Conservation (phyloP, 2,329 filamentous ascomycete genomes). For the Microdochium trichocladiopsis region DNA sequence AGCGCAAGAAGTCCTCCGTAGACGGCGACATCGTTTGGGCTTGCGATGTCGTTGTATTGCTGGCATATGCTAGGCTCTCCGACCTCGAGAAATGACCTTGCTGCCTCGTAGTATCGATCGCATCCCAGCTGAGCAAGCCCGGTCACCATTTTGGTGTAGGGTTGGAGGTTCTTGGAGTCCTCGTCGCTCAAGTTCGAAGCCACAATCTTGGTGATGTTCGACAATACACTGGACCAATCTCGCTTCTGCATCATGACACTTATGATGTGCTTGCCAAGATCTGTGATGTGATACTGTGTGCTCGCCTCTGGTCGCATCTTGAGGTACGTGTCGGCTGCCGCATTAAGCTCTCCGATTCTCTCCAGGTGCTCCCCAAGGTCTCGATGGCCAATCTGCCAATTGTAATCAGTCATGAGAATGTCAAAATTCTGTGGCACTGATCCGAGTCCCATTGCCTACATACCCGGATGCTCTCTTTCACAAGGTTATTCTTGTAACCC, state of each 20-base stretch:
- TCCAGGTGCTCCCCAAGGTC: constrained; percentile 83
- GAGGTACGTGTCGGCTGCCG: constrained; percentile 69
- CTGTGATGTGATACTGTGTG: constrained; percentile 73
- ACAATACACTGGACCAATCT: constrained; percentile 66
- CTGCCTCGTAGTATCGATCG: constrained; percentile 53
- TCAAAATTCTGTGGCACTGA: background rate
- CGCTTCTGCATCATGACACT: constrained; percentile 67
- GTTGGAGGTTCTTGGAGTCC: constrained; percentile 37
- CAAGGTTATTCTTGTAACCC: constrained; percentile 91
- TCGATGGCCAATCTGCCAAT: constrained; percentile 81
- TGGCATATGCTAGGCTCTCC: constrained; percentile 42
- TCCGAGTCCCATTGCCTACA: constrained; percentile 15
- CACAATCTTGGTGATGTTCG: constrained; percentile 56
- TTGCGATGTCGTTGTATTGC: constrained; percentile 65
- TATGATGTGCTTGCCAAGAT: constrained; percentile 74
- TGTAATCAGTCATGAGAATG: background rate
- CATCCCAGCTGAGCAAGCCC: constrained; percentile 42
- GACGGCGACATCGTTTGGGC: constrained; percentile 80
- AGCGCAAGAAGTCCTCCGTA: constrained; percentile 89
- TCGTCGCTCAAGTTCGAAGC: constrained; percentile 35
- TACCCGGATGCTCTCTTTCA: constrained; percentile 94
- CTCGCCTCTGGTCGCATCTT: constrained; percentile 90
- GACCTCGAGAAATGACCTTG: constrained; percentile 60
- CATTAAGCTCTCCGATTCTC: constrained; percentile 63
- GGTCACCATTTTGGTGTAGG: constrained; percentile 44